Evolutionary conservation across 148 eudicot species (phyloP).

Genomic region (Cornus florida): DNA sequence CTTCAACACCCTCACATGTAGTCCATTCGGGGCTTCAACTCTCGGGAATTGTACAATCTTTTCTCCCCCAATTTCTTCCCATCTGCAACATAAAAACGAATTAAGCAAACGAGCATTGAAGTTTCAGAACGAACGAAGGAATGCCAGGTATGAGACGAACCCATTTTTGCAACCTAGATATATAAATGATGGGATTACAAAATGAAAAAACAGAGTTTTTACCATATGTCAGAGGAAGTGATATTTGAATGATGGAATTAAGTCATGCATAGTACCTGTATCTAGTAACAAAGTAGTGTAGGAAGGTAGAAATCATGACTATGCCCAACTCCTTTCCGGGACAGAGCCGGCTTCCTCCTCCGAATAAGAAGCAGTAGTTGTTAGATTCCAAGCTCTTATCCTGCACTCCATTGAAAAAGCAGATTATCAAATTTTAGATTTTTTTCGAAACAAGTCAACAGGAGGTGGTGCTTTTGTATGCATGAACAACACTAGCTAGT

Average conservation of each 20-base stretch:
- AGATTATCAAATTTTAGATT: background rate
- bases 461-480: no score
- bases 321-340: slow-evolving; percentile 82
- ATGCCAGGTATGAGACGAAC: no score
- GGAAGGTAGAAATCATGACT: slow-evolving; percentile 60
- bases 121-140: no score
- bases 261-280: slow-evolving; percentile 44
- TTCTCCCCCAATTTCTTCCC: slow-evolving; percentile 46
- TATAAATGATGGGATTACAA: no score
- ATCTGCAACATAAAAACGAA: slow-evolving; percentile 19
- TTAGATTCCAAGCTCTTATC: slow-evolving; percentile 62
- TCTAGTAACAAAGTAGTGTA: slow-evolving; percentile 79
- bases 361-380: slow-evolving; percentile 58
- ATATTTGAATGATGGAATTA: background rate
- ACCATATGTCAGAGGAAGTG: background rate
- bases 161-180: no score
- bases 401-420: slow-evolving; percentile 26
- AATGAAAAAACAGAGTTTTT: no score
- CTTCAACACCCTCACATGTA: slow-evolving; percentile 34
- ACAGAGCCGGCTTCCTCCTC: slow-evolving; percentile 74
- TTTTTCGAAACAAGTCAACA: background rate
- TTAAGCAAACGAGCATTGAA: no score
- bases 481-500: background rate
- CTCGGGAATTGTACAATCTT: slow-evolving; percentile 54
- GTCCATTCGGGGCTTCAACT: slow-evolving; percentile 53